Base-by-base conservation (phyloP, 2,329 filamentous ascomycete species). In the Diaporthe vexans region DNA sequence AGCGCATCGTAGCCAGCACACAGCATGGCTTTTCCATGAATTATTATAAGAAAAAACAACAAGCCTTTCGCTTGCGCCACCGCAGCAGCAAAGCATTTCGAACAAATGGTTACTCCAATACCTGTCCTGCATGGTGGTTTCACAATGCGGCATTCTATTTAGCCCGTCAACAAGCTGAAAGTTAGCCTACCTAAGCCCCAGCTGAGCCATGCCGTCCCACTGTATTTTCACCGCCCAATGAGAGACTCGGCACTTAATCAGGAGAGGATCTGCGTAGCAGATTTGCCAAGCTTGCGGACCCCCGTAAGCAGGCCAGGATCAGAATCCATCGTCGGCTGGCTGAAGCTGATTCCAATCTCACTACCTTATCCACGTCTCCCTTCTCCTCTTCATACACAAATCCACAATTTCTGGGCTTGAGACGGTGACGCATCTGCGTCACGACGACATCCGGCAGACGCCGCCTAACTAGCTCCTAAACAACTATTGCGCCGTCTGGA, bases 291-390 rank as follows among this genome's bases (percentile, higher is more conserved):
- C 19, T 6, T 21, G 8, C 46, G 13, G 13, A n/a, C 19, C 19
- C 7, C 46, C 17, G 19, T 48, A 48, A 48, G 46, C 19, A 48
- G 37, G 24, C 15, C 24, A 46, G 37, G 59, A 63, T 63, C 40
- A 17, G 59, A 63, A 63, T 63, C 59, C 59, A 46, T 63, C 40
- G 15, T 29, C 59, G 46, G 59, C 37, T 46, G 3, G 17, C 37
- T 29, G 40, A 19, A 46, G 59, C 40, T 63, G 40, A 63, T 21
- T 7, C 24, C 24, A 63, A 61, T 61, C 58, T 61, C 58, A 26
- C 13, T 7, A 26, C n/a, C 4, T 46, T 46, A 21, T 46, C 24
- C 24, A 46, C 40, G 21, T 63, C 37, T 46, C n/a, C 8, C 40
- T 46, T 33, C 17, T 19, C 37, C 59, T 33, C 40, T 33, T 63